Evolutionary conservation across 2,329 filamentous ascomycete species (phyloP), one percentile per base, ranked within the genome.

Genomic region (Cadophora sp.): DNA sequence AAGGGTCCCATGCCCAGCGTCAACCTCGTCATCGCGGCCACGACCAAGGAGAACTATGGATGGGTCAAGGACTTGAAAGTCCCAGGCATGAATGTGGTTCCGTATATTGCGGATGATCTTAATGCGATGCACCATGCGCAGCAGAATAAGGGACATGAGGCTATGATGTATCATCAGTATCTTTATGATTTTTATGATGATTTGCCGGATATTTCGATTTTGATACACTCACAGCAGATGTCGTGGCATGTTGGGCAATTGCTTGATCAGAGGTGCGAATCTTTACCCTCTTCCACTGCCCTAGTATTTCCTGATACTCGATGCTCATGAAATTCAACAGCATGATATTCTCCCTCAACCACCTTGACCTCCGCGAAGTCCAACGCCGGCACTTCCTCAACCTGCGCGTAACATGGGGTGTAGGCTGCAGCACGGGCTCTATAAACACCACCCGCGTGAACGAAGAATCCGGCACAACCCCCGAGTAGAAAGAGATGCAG

Each of bases 101-200:
- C 68, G 20, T 75, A 73, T 50, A 70, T 75, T n/a, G 73, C 70
- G 2, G 73, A 75, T 50, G 69, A 74, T 59, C 48, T 53, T 27
- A 70, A 51, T 39, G 70, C 72, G 0, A 78, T 81, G 18, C 74
- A 84, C 41, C 84, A 84, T 72, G 79, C 85, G 0, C 83, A 83
- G 11, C 81, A 81, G 72, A 87, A 88, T 39, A 74, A 74, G 50
- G 72, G 72, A 5, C 71, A 74, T 47, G 71, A 74, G 55, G 71
- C 71, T 16, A 72, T 72, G 69, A 71, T 72, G 53, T 74, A 74
- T 51, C 72, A 70, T 72, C 87, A 88, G 58, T 89, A 87, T 76
- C 83, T 89, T 67, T 85, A 89, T 75, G 85, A 89, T 71, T 82
- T 87, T 73, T 89, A 89, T 76, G 81, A 87, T 59, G 74, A 82